These are phyloP conservation scores for Microascus cirrosus DNA, from an alignment of 2,329 filamentous ascomycete species.

Conservation along the genomic window DNA sequence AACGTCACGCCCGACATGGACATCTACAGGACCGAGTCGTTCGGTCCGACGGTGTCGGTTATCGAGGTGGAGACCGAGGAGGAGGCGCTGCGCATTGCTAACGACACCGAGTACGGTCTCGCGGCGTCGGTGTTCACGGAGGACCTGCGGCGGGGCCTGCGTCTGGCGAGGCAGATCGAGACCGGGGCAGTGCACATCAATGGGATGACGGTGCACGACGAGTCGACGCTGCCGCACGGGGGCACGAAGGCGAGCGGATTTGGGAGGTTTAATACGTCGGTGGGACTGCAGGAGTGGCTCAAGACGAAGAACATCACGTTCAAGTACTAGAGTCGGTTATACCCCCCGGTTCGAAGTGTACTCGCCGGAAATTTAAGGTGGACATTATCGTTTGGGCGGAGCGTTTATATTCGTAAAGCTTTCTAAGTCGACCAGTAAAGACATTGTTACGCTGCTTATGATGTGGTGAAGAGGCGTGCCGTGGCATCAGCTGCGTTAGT, in stretches of 20 bases:
- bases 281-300: constrained; percentile 50
- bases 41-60: constrained; percentile 63
- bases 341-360: background rate
- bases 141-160: constrained; percentile 48
- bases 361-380: too few relatives aligned
- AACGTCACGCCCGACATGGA: constrained; percentile 57
- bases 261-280: constrained; percentile 44
- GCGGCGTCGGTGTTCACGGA: constrained; percentile 61
- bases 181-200: constrained; percentile 60
- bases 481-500: too few relatives aligned
- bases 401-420: too few relatives aligned
- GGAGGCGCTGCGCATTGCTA: constrained; percentile 62
- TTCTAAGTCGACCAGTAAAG: too few relatives aligned
- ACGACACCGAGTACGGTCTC: constrained; percentile 74
- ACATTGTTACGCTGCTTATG: too few relatives aligned
- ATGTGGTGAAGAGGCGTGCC: too few relatives aligned
- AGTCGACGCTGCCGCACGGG: constrained; percentile 51
- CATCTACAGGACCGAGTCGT: constrained; percentile 63
- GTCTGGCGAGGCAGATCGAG: constrained; percentile 53
- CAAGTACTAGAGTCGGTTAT: constrained; percentile 17
- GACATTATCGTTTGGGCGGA: too few relatives aligned
- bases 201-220: constrained; percentile 54
- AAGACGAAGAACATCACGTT: constrained; percentile 55
- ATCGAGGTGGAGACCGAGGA: constrained; percentile 57
- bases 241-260: constrained; percentile 54